Evolutionary conservation across 805 yeast species (phyloP), one percentile per base, ranked within the genome.

Genomic region (Candida chauliodis): DNA sequence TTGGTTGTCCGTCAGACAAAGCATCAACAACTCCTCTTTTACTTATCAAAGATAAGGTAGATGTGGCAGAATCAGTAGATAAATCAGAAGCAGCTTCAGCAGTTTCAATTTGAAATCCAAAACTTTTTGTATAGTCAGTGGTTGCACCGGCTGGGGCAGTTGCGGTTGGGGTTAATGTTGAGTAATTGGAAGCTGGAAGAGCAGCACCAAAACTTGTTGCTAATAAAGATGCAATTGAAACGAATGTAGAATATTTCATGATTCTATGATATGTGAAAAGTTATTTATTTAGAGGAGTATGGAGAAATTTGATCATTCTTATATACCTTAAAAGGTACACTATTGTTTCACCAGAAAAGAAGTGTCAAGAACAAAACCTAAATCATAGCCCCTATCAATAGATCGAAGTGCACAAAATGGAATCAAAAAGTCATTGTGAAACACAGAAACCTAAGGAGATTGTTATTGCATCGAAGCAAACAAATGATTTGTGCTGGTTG

Each of bases 21-120:
- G 19, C 32, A 20, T 26, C 14, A 8, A 34, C 37, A 37, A 78
- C 66, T 34, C 58, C 71, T 43, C 58, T 49, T 49, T 54, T 56
- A 47, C 48, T 36, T 11, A 21, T 36, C n/a, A 31, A 29, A 11
- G 38, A 36, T n/a, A 28, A 25, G 9, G 34, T 25, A 2, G 40
- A 36, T 3, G 38, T 30, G 8, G 34, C 30, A 24, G 28, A 17
- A 22, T 30, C 40, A 8, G 34, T 36, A 5, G 55, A 44, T 43
- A 59, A 40, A 38, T 61, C 44, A 26, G 65, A 30, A 15, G 41
- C 35, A 34, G 30, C 30, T 13, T 68, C 55, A 22, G 68, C 64
- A 43, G 83, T 75, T 46, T 69, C 63, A 46, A 83, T 78, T 43
- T 83, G 84, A 52, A 83, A 81, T 66, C 90, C 91, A 52, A 83